phyloP scores from a whole-genome alignment of 164 flowering plant species.

The Berberis thunbergii region DNA sequence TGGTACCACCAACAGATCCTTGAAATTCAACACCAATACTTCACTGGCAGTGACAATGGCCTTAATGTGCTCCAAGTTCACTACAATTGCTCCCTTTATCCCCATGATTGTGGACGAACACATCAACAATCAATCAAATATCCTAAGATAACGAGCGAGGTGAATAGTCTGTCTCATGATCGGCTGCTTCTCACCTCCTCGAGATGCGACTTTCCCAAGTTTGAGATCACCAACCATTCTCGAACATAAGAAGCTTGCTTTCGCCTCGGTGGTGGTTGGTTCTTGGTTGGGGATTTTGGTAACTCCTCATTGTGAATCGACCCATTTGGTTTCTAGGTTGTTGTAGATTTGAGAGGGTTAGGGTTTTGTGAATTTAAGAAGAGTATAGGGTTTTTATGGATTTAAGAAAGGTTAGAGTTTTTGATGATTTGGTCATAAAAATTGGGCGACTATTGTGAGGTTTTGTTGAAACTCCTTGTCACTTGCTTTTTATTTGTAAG shows the following conservation, averaged over 20 bases:
- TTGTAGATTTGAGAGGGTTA: too few species aligned
- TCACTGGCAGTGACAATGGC: conserved; percentile 35
- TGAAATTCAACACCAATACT: conserved; percentile 25
- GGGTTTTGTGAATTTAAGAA: too few species aligned
- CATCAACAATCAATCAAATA: conserved; percentile 30
- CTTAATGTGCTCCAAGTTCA: conserved; percentile 37
- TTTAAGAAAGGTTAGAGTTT: too few species aligned
- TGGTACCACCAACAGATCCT: conserved; percentile 24
- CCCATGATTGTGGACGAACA: conserved; percentile 33
- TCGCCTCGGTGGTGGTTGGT: conserved; percentile 7
- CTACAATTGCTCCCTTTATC: conserved; percentile 30
- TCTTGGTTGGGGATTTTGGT: background rate
- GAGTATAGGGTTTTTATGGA: too few species aligned
- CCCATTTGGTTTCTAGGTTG: too few species aligned
- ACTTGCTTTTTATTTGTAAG: too few species aligned
- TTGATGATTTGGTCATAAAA: too few species aligned
- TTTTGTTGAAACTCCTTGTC: too few species aligned
- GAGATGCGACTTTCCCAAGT: conserved; percentile 21
- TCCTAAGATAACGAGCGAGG: conserved; percentile 27
- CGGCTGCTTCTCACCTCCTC: conserved; percentile 28
- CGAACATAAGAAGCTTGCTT: conserved; percentile 19
- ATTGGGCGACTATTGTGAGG: too few species aligned
- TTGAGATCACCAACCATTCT: conserved; percentile 36
- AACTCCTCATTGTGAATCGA: too few species aligned
- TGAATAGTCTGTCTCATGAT: conserved; percentile 31